These are phyloP conservation scores for Dentipellis sp. DNA, from an alignment of 768 basidiomycete species.

Conservation along the genomic window DNA sequence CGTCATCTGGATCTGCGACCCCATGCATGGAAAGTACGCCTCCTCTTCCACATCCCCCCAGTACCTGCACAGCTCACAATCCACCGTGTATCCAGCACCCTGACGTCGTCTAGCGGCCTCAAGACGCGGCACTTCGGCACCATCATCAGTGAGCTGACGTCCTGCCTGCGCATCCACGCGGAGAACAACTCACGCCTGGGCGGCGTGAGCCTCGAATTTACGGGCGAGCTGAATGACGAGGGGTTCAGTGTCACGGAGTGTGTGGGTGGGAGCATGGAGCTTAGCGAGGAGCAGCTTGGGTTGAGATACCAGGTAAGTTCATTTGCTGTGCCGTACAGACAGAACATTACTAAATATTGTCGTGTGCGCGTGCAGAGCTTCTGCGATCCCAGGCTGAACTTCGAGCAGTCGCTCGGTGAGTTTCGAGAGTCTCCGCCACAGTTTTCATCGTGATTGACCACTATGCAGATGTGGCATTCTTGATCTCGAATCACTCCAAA, in stretches of 20 bases:
- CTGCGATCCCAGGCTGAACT: constrained; percentile 91
- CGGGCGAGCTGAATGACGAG: constrained; percentile 75
- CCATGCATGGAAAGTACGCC: constrained; percentile 96
- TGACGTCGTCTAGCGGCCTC: constrained; percentile 67
- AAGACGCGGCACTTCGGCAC: constrained; percentile 89
- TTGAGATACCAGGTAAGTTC: constrained; percentile 72
- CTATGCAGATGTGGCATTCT: constrained; percentile 69
- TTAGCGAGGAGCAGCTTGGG: constrained; percentile 83
- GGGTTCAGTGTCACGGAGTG: constrained; percentile 79
- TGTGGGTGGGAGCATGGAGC: constrained; percentile 91
- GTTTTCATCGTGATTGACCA: too few species aligned
- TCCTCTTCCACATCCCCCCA: not conserved
- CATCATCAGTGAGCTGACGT: constrained; percentile 80
- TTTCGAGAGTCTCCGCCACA: constrained; percentile 2
- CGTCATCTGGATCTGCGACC: constrained; percentile 92
- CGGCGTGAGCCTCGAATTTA: constrained; percentile 85
- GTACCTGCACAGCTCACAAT: too few species aligned
- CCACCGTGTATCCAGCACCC: constrained; percentile 46
- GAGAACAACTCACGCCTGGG: constrained; percentile 66
- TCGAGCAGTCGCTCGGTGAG: constrained; percentile 88
- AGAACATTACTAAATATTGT: not conserved
- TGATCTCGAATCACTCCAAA: constrained; percentile 75
- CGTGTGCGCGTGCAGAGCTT: constrained; percentile 42
- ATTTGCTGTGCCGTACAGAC: not conserved
- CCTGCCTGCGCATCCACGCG: constrained; percentile 75